Evolutionary conservation across 1,139 yeast species (phyloP).

Genomic region (Kodamaea sp.): DNA sequence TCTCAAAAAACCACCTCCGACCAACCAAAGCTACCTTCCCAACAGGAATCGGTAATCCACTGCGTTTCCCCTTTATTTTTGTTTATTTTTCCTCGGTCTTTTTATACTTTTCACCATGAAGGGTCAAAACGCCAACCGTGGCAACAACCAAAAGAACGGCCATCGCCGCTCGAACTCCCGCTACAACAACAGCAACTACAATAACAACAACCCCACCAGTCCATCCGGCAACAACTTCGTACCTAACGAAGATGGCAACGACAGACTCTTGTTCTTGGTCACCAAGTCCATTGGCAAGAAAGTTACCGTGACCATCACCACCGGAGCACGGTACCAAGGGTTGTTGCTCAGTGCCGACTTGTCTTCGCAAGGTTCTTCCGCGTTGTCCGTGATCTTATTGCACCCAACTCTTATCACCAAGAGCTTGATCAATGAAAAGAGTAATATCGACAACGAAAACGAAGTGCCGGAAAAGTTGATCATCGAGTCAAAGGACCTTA

Average conservation of each 20-base stretch:
- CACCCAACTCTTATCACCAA: constrained; percentile 38
- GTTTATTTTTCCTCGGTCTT: too few relatives aligned
- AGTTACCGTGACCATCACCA: constrained; percentile 58
- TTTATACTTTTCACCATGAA: constrained; percentile 25
- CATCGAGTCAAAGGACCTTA: constrained; percentile 60
- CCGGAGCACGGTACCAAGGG: constrained; percentile 67
- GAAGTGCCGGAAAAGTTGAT: constrained; percentile 47
- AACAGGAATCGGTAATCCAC: too few relatives aligned
- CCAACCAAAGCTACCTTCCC: too few relatives aligned
- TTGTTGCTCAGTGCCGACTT: constrained; percentile 42
- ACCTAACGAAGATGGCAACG: constrained; percentile 21
- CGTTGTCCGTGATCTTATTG: constrained; percentile 55
- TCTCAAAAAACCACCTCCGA: too few relatives aligned
- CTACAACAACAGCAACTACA: constrained; percentile 31
- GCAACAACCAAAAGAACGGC: constrained; percentile 21
- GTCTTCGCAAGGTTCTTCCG: constrained; percentile 21
- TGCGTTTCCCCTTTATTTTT: too few relatives aligned
- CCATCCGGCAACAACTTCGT: background rate
- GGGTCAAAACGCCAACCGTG: constrained; percentile 24
- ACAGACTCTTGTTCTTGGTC: constrained; percentile 42
- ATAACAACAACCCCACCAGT: constrained; percentile 1
- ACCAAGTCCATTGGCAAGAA: constrained; percentile 58
- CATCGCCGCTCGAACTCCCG: constrained; percentile 32
- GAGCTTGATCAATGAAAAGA: constrained; percentile 37
- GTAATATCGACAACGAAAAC: constrained; percentile 27